phyloP scores from a whole-genome alignment of 768 basidiomycete genomes.

The Dacryopinax spathularia region DNA sequence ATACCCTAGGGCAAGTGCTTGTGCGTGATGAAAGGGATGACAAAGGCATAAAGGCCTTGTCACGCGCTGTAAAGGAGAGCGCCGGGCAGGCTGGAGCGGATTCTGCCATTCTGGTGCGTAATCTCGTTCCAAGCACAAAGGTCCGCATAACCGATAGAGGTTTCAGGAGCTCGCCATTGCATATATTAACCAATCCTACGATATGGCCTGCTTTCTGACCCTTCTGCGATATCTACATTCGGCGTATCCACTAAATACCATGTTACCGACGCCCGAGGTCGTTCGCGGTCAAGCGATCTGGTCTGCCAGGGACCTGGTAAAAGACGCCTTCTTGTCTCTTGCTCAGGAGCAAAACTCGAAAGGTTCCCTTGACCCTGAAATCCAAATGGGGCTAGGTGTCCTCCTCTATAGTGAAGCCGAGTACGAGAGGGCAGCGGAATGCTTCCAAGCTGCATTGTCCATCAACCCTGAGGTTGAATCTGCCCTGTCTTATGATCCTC shows the following conservation, averaged over 20 bases:
- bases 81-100: constrained; percentile 47
- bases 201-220: constrained; percentile 71
- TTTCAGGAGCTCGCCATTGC: constrained; percentile 82
- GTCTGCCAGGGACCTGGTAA: constrained; percentile 67
- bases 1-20: background rate
- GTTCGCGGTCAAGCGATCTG: constrained; percentile 40
- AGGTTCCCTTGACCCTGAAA: constrained; percentile 61
- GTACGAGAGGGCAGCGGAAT: constrained; percentile 83
- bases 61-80: constrained; percentile 58
- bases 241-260: constrained; percentile 40
- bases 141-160: background rate
- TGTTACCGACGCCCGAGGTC: constrained; percentile 33
- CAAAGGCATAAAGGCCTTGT: constrained; percentile 36
- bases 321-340: constrained; percentile 66
- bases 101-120: background rate
- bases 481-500: background rate
- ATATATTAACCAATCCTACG: constrained; percentile 87
- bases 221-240: constrained; percentile 73
- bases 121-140: background rate
- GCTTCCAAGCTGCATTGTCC: constrained; percentile 77
- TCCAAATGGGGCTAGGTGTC: constrained; percentile 86
- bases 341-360: constrained; percentile 70
- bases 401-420: constrained; percentile 79
- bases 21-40: constrained; percentile 61
- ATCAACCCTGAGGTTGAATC: constrained; percentile 49